Conservation (phyloP, 148 eudicot species). For the Chenopodium berlandieri region DNA sequence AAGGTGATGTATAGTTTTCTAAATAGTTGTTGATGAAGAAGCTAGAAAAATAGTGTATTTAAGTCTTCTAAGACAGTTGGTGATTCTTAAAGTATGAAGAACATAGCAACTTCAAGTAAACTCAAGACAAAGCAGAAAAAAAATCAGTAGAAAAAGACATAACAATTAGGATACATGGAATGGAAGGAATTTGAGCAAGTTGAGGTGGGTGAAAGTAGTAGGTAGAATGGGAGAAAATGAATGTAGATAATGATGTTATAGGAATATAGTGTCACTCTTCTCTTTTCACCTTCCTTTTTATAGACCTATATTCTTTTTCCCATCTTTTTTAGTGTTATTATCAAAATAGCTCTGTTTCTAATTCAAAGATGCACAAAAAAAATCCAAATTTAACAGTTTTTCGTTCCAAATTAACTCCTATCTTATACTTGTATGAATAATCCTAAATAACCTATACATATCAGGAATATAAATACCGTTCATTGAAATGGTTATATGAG, state of each 20-base stretch:
- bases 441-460: too few relatives aligned
- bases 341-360: background rate
- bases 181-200: slow-evolving; percentile 26
- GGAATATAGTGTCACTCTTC: slow-evolving; percentile 10
- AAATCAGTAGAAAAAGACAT: slow-evolving; percentile 14
- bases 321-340: background rate
- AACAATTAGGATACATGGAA: slow-evolving; percentile 14
- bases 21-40: slow-evolving; percentile 11
- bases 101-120: slow-evolving; percentile 28
- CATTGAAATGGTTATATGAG: background rate
- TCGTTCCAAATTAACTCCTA: background rate
- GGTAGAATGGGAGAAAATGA: slow-evolving; percentile 42
- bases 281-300: slow-evolving; percentile 1
- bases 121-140: slow-evolving; percentile 15
- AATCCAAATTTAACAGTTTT: background rate
- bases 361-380: background rate
- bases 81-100: slow-evolving; percentile 23
- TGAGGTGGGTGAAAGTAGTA: slow-evolving; percentile 42
- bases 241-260: slow-evolving; percentile 30
- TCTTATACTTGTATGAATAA: background rate
- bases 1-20: background rate
- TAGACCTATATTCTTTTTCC: too few relatives aligned
- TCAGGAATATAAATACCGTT: too few relatives aligned
- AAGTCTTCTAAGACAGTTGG: slow-evolving; percentile 12
- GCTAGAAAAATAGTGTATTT: background rate